Base-by-base conservation (phyloP, 441 rosid species). In the Sinapis alba region DNA sequence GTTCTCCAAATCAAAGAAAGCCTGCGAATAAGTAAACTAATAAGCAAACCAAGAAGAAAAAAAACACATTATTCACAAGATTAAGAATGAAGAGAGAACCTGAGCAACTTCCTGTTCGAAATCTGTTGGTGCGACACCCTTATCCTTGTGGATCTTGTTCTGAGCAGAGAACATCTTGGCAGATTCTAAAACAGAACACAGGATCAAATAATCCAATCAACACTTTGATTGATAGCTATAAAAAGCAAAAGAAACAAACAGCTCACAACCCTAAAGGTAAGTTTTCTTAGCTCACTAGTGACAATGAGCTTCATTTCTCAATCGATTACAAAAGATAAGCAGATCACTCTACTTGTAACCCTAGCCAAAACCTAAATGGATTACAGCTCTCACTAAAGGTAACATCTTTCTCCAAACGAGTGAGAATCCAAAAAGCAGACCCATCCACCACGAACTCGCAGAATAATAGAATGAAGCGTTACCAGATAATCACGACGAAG, bases 1-100 rank as follows among this genome's bases (percentile, higher is more conserved):
- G 68, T 88, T 91, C 84, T 91, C 94, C 79, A 91, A 77, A 62
- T 91, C 97, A 62, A 91, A 88, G 24, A 91, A 54, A 16, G 97
- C 94, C 97, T 91, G 84, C 70, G 53, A 21, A 9, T 2, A 56
- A 23, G 65, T 4, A 41, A 24, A 65, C 0, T 10, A 59, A 50
- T 45, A 38, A 13, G 2, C 2, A 23, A 63, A 63, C 61, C 61
- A 10, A 30, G 4, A n/a, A 11, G 5, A 0, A 61, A 16, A 3
- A 16, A 0, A 10, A 13, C 21, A 15, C 21, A 12, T 7, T 1
- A 12, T 7, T 1, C 9, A 23, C 4, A 28, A 41, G 43, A 13
- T 4, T 12, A 27, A 34, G 56, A 51, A 2, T 0, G 20, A 59
- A 28, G 41, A 0, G 58, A 72, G 5, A 50, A 86, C 96, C 93